phyloP scores from a whole-genome alignment of 306 rosid genomes.

The Alnus rubra region DNA sequence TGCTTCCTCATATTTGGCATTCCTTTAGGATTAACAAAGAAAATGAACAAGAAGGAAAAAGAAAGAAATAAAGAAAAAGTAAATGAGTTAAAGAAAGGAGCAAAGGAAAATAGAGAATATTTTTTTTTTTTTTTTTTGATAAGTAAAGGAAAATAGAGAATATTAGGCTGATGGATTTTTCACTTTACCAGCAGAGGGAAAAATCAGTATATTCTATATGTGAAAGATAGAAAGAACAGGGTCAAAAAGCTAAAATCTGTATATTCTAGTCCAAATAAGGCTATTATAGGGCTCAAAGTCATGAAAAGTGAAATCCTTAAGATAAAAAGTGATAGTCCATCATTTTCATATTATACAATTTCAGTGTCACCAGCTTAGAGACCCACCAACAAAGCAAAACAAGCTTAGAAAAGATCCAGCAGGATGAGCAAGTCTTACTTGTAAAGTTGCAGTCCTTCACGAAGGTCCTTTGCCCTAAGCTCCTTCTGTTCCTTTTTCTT shows the following conservation, averaged over 20 bases:
- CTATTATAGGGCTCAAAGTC: slow-evolving; percentile 1
- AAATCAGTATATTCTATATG: slow-evolving; percentile 3
- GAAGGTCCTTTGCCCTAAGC: slow-evolving; percentile 61
- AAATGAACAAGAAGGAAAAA: background rate
- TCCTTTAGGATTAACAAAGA: slow-evolving; percentile 47
- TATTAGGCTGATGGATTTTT: background rate
- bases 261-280: too few relatives aligned
- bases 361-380: background rate
- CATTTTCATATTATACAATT: background rate
- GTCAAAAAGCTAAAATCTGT: background rate
- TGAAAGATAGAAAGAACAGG: background rate
- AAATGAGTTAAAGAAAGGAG: background rate
- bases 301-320: background rate
- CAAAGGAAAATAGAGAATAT: background rate
- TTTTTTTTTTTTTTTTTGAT: too few relatives aligned
- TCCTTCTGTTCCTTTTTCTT: slow-evolving; percentile 79
- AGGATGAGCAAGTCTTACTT: slow-evolving; percentile 48
- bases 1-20: slow-evolving; percentile 84
- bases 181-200: background rate
- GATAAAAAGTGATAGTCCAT: background rate
- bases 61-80: background rate
- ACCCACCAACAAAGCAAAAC: slow-evolving; percentile 12
- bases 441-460: slow-evolving; percentile 79
- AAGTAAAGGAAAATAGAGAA: background rate
- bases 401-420: slow-evolving; percentile 17